Evolutionary conservation across 1,139 yeast species (phyloP), one percentile per base, ranked within the genome.

Genomic region (Hemisphaericaspora subhashii): DNA sequence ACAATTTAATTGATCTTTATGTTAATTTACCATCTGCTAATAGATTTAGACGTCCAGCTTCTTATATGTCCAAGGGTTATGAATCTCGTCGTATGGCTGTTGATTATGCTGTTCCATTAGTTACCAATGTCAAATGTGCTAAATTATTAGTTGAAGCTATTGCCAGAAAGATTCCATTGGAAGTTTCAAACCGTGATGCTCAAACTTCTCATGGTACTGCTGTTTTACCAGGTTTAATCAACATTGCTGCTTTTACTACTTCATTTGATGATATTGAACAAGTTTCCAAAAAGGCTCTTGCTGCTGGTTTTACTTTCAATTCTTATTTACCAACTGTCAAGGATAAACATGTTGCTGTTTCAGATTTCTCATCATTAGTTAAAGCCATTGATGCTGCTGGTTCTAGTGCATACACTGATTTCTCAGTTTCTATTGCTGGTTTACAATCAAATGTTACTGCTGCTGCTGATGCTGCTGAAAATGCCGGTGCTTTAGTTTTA

Each of bases 1-100:
- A 89, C 70, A 89, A 94, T 74, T 75, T 89, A 77, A 94, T 94
- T 63, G 98, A 94, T 61, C 72, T 94, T 62, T 94, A 94, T 77
- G 83, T 94, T 69, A 94, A 94, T 71, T 75, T 94, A 71, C 98
- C 98, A 50, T 90, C 98, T 48, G 76, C 96, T 42, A 94, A 94
- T 76, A 79, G 97, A 63, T 92, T 88, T 82, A 86, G 98, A 66
- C 89, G 99, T 70, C 98, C 99, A 45, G 97, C 98, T 40, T 86
- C 92, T 45, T 94, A 92, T 69, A 89, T 92, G 79, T 87, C 96
- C 26, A 89, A 87, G 73, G 99, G 98, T 64, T 94, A 94, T 77
- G 84, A 82, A 68, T 87, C 98, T 40, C 95, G 99, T 77, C 94
- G 99, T 76, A 86, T 94, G 98, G 98, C 99, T 52, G 98, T 94